phyloP scores from a whole-genome alignment of 1,139 yeast species.

The Yamadazyma diddensiae region DNA sequence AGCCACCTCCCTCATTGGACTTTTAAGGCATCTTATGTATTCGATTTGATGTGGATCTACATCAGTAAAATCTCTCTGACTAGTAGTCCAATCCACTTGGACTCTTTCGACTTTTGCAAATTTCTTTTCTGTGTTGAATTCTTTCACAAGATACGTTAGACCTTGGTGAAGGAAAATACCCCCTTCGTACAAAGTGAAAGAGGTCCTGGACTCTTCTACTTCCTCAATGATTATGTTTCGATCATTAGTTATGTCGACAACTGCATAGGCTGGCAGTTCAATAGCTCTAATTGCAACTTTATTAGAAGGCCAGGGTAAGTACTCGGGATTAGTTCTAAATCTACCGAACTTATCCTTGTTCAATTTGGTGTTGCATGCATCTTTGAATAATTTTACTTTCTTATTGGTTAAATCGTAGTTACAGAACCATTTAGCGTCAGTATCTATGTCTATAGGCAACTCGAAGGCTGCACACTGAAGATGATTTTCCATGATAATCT shows the following conservation, averaged over 20 bases:
- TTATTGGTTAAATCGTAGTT: constrained; percentile 30
- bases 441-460: constrained; percentile 52
- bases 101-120: constrained; percentile 85
- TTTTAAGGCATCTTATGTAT: constrained; percentile 50
- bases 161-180: constrained; percentile 96
- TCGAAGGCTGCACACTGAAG: constrained; percentile 95
- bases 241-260: constrained; percentile 79
- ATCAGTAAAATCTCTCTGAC: constrained; percentile 88
- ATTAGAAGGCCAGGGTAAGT: constrained; percentile 77
- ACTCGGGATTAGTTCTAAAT: constrained; percentile 58
- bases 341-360: constrained; percentile 49
- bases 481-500: constrained; percentile 66
- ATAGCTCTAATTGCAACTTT: constrained; percentile 76
- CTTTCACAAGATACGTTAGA: constrained; percentile 77
- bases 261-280: constrained; percentile 78
- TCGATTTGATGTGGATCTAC: constrained; percentile 83
- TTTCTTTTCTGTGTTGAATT: constrained; percentile 70
- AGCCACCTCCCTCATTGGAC: constrained; percentile 16
- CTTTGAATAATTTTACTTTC: constrained; percentile 31
- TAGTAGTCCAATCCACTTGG: constrained; percentile 90
- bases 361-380: constrained; percentile 43
- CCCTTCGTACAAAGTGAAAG: constrained; percentile 92
- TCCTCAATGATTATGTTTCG: constrained; percentile 80
- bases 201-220: constrained; percentile 84
- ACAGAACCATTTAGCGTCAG: constrained; percentile 59